phyloP scores from a whole-genome alignment of 352 stramenopile genomes.

The Aphanomyces cochlioides region DNA sequence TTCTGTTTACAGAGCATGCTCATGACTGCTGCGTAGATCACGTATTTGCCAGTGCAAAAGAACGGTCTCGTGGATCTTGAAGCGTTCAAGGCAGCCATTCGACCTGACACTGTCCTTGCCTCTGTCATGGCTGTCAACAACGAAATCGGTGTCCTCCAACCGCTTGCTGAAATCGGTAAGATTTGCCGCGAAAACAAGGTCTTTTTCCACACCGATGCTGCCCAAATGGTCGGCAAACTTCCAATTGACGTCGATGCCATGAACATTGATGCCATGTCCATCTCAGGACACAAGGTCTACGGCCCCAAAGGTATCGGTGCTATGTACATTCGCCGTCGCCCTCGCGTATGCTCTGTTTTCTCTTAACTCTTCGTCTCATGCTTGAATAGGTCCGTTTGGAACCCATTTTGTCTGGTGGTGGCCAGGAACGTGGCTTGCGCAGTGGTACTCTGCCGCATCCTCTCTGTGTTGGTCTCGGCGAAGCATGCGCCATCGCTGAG shows the following conservation, averaged over 20 bases:
- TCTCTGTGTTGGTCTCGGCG: conserved; percentile 83
- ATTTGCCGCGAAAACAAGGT: conserved; percentile 91
- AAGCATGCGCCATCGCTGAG: conserved; percentile 89
- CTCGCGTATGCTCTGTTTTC: conserved; percentile 77
- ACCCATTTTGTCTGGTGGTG: conserved; percentile 96
- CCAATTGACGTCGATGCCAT: conserved; percentile 98
- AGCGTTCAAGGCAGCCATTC: conserved; percentile 91
- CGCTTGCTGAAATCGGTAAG: conserved; percentile 94
- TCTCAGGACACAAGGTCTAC: conserved; percentile 98
- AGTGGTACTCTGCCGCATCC: conserved; percentile 85
- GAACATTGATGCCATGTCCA: conserved; percentile 98
- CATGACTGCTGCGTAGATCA: conserved; percentile 49
- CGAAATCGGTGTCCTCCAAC: conserved; percentile 99
- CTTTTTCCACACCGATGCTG: conserved; percentile 99
- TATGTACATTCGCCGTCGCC: conserved; percentile 95
- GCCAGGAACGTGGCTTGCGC: conserved; percentile 96
- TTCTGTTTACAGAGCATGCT: not conserved
- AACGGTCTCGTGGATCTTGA: conserved; percentile 96
- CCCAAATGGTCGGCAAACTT: conserved; percentile 97
- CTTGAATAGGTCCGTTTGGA: conserved; percentile 79
- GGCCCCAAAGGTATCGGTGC: conserved; percentile 98
- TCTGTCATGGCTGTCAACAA: conserved; percentile 99
- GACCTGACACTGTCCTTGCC: conserved; percentile 93
- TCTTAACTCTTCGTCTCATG: not conserved
- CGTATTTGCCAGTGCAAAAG: conserved; percentile 90